A percentile compares a stretch with the other conserved stretches of the same genome.
These are phyloP conservation scores for Fusarium anthophilum DNA, from an alignment of 2,329 filamentous ascomycete genomes.

Conservation along the genomic window DNA sequence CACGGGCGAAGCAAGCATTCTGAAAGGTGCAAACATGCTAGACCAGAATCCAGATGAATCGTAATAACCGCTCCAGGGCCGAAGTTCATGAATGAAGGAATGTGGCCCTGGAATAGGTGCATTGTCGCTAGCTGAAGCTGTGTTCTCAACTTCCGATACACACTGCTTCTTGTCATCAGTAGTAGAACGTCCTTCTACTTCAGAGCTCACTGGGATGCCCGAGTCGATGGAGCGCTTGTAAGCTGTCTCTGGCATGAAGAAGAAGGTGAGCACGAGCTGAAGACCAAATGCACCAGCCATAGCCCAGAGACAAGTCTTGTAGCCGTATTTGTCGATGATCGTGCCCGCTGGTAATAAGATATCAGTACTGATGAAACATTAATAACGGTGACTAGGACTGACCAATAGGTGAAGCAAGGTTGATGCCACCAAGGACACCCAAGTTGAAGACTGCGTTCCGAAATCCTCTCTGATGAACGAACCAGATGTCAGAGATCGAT, in stretches of 20 bases:
- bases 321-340: not conserved
- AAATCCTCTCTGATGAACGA: not conserved
- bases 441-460: not conserved
- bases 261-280: not conserved
- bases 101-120: accelerated
- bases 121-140: accelerated
- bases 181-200: accelerated
- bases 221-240: not conserved
- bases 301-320: not conserved
- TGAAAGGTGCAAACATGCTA: not conserved
- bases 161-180: accelerated
- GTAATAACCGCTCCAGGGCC: not conserved
- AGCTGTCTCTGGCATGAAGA: not conserved
- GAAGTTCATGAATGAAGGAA: not conserved
- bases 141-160: not conserved
- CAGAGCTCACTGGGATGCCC: accelerated
- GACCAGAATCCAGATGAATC: not conserved
- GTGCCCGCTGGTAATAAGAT: not conserved
- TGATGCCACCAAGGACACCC: not conserved
- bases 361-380: not conserved
- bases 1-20: not conserved
- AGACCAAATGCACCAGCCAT: not conserved
- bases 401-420: not conserved
- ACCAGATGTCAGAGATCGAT: not conserved
- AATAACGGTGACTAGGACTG: not conserved